A percentile compares a stretch with the other conserved stretches of the same genome.
Conservation (phyloP, 2,329 filamentous ascomycete genomes). For the Penicillium digitatum region DNA sequence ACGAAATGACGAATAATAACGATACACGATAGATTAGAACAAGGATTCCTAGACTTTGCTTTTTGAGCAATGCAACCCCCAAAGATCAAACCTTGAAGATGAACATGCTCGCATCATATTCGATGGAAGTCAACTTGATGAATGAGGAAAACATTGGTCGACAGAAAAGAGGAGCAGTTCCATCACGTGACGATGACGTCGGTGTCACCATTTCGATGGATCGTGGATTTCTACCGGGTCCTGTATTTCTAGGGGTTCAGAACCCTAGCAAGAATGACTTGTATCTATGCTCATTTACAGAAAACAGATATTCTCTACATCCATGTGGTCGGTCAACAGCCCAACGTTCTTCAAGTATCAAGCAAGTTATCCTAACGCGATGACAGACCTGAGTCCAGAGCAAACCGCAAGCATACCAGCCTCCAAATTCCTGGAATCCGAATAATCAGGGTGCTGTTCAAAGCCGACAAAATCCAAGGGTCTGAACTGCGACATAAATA, state of each 20-base stretch:
- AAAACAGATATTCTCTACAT: neutral
- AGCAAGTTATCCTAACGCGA: neutral
- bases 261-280: neutral
- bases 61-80: neutral
- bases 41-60: constrained; percentile 11
- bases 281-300: neutral
- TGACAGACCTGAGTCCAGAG: neutral
- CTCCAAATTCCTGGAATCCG: neutral
- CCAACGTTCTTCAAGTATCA: too few relatives aligned
- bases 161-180: constrained; percentile 1
- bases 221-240: neutral
- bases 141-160: neutral
- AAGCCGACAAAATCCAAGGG: neutral
- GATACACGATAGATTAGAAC: constrained; percentile 29
- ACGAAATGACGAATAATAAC: constrained; percentile 33
- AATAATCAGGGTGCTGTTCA: neutral
- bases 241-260: neutral
- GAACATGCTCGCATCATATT: neutral
- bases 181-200: constrained; percentile 22
- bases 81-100: neutral
- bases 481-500: neutral
- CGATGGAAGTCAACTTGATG: neutral
- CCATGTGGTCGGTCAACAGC: neutral
- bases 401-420: neutral
- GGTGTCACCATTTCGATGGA: neutral